phyloP scores from a whole-genome alignment of 225 moss, liverwort and hornwort genomes.

The Polytrichum formosum region DNA sequence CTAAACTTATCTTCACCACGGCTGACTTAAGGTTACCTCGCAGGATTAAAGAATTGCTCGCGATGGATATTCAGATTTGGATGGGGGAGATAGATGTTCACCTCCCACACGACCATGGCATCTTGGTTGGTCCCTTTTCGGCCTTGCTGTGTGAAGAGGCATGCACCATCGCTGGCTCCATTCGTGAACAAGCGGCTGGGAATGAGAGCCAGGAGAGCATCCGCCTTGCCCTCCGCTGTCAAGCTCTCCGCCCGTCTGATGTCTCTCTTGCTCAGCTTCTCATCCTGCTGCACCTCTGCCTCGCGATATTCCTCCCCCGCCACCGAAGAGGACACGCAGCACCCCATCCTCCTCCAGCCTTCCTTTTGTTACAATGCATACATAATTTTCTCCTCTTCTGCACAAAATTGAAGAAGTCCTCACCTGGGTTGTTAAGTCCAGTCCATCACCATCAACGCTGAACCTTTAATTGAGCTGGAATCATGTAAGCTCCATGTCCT shows the following conservation, averaged over 20 bases:
- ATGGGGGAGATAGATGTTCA: conserved; percentile 5
- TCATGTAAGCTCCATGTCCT: too few species aligned
- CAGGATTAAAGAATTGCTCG: neutral
- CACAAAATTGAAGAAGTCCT: too few species aligned
- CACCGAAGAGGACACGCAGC: neutral
- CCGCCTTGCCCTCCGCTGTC: conserved; percentile 26
- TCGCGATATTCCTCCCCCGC: neutral
- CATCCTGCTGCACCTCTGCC: neutral
- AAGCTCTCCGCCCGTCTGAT: conserved; percentile 1
- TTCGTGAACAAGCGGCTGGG: conserved; percentile 29
- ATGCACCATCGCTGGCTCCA: conserved; percentile 47
- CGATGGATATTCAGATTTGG: neutral
- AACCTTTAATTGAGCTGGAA: too few species aligned
- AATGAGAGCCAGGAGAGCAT: conserved; percentile 36
- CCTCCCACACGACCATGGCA: conserved; percentile 68
- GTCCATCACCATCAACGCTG: too few species aligned
- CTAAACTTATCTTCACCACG: too few species aligned
- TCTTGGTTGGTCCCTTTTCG: conserved; percentile 63
- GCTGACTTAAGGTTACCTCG: too few species aligned
- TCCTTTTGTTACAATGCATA: too few species aligned
- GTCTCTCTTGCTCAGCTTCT: neutral
- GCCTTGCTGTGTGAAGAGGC: conserved; percentile 54
- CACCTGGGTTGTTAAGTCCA: too few species aligned
- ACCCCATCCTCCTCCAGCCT: neutral
- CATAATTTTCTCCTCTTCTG: too few species aligned